Evolutionary conservation across 2,329 filamentous ascomycete species (phyloP).

Genomic region (Aspergillus flavus): DNA sequence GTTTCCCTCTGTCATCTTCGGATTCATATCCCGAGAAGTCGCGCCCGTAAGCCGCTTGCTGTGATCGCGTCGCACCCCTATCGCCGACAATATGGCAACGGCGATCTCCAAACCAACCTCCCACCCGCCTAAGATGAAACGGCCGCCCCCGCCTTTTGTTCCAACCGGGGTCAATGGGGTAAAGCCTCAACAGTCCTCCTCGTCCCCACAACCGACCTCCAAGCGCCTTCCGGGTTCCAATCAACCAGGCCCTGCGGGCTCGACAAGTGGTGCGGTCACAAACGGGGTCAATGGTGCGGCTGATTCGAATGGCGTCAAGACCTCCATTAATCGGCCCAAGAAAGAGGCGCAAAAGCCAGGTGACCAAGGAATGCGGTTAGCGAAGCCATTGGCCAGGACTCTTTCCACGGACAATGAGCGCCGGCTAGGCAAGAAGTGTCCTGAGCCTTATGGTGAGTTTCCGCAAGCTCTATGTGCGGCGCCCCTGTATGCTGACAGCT

Average conservation of each 20-base stretch:
- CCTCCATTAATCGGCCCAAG: slow-evolving; percentile 55
- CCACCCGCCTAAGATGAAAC: slow-evolving; percentile 65
- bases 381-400: slow-evolving; percentile 38
- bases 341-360: slow-evolving; percentile 55
- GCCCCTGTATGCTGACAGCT: slow-evolving; percentile 22
- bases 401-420: slow-evolving; percentile 35
- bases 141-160: slow-evolving; percentile 65
- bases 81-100: slow-evolving; percentile 44
- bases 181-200: slow-evolving; percentile 60
- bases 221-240: slow-evolving; percentile 59
- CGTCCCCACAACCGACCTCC: slow-evolving; percentile 57
- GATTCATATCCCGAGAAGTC: slow-evolving; percentile 29
- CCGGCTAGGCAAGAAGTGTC: slow-evolving; percentile 39
- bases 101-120: slow-evolving; percentile 47
- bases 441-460: slow-evolving; percentile 50
- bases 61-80: slow-evolving; percentile 22
- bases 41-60: slow-evolving; percentile 21
- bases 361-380: slow-evolving; percentile 36
- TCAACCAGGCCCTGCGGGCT: slow-evolving; percentile 52
- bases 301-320: slow-evolving; percentile 29
- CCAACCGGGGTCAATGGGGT: slow-evolving; percentile 64
- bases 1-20: slow-evolving; percentile 31
- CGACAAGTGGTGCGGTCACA: slow-evolving; percentile 44
- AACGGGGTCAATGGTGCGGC: slow-evolving; percentile 44
- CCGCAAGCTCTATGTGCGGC: slow-evolving; percentile 9